Conservation (phyloP, 2,329 filamentous ascomycete species). For the Fusarium liriodendri region DNA sequence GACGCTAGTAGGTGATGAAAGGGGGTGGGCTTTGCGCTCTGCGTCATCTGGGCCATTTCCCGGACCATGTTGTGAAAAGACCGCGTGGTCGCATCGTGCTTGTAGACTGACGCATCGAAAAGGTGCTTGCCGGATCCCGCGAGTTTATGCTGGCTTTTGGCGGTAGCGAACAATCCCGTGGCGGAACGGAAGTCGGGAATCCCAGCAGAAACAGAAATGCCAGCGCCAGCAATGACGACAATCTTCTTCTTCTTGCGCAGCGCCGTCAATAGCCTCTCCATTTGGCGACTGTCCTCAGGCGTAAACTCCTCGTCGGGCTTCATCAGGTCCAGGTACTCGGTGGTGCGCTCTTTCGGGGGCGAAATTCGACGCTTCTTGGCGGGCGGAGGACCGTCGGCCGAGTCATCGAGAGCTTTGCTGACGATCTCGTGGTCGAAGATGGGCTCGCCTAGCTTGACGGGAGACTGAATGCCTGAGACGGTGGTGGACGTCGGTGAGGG, state of each 20-base stretch:
- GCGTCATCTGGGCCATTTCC: conserved; percentile 82
- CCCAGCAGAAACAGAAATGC: conserved; percentile 95
- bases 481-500: conserved; percentile 63
- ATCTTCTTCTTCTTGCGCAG: conserved; percentile 94
- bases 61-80: conserved; percentile 98
- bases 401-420: conserved; percentile 37
- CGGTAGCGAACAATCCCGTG: conserved; percentile 86
- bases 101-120: conserved; percentile 98
- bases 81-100: conserved; percentile 86
- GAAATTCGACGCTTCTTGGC: conserved; percentile 80
- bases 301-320: conserved; percentile 62
- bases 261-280: conserved; percentile 78
- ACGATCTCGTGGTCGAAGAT: conserved; percentile 50
- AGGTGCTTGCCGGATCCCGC: conserved; percentile 92
- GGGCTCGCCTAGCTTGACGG: conserved; percentile 57
- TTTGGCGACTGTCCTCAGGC: conserved; percentile 61
- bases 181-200: conserved; percentile 97
- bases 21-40: conserved; percentile 80
- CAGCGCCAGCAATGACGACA: conserved; percentile 94
- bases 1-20: conserved; percentile 96
- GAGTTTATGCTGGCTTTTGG: conserved; percentile 88
- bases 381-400: conserved; percentile 71
- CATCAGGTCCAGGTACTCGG: conserved; percentile 81
- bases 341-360: conserved; percentile 74
- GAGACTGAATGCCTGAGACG: conserved; percentile 63